Percentiles rank a stretch among this genome's conserved stretches.
Evolutionary conservation across 2,329 filamentous ascomycete genomes (phyloP).

Genomic region (Venturia carpophila): DNA sequence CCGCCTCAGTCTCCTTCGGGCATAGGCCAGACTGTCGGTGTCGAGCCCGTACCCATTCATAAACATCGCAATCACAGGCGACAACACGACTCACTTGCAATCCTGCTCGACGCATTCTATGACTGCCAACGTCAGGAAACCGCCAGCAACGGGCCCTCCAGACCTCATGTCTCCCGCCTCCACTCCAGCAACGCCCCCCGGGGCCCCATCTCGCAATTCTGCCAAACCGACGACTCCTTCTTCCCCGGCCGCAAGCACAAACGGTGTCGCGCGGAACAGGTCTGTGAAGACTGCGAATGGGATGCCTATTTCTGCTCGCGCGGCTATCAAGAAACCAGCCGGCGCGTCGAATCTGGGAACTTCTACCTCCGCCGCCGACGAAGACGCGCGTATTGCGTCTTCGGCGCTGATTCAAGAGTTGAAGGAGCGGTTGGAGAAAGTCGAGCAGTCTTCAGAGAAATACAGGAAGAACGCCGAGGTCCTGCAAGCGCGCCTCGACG

Average conservation of each 20-base stretch:
- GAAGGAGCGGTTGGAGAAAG: constrained; percentile 71
- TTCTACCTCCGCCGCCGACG: constrained; percentile 29
- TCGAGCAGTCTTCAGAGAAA: constrained; percentile 69
- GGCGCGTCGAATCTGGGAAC: constrained; percentile 29
- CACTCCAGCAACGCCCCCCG: constrained; percentile 28
- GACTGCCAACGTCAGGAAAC: constrained; percentile 24
- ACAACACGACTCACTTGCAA: background rate
- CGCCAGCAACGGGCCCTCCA: constrained; percentile 29
- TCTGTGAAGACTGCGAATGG: constrained; percentile 28
- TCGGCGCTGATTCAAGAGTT: constrained; percentile 74
- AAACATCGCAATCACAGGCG: background rate
- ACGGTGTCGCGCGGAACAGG: constrained; percentile 27
- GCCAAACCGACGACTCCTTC: constrained; percentile 26
- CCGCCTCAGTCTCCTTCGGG: background rate
- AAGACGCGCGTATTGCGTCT: constrained; percentile 72
- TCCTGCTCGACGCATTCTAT: background rate
- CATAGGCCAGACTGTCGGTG: background rate
- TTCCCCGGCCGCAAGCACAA: constrained; percentile 20
- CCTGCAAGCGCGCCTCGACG: constrained; percentile 77
- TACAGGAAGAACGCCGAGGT: constrained; percentile 79
- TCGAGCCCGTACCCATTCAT: background rate
- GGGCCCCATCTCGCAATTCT: constrained; percentile 28
- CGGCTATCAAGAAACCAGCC: constrained; percentile 27
- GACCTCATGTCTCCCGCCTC: constrained; percentile 24
- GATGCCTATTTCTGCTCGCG: constrained; percentile 33